Evolutionary conservation across 306 rosid genomes (phyloP).

Genomic region (Myrica gale): DNA sequence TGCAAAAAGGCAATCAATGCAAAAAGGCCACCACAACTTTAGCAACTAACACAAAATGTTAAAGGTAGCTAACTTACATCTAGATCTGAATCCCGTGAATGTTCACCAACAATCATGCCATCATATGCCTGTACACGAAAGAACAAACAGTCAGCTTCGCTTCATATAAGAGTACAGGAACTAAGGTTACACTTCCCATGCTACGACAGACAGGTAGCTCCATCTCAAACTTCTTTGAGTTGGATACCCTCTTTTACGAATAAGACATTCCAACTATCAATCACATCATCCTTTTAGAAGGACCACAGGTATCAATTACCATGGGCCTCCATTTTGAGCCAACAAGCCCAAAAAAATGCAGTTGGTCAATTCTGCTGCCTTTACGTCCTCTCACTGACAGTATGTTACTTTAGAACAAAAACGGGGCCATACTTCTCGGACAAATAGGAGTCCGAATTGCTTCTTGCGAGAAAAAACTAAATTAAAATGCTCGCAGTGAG

Average conservation of each 20-base stretch:
- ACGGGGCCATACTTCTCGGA: background rate
- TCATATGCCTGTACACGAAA: slow-evolving; percentile 72
- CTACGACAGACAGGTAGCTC: background rate
- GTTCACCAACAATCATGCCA: slow-evolving; percentile 97
- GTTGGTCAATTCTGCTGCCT: background rate
- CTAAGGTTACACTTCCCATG: background rate
- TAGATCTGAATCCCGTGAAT: slow-evolving; percentile 84
- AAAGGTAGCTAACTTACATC: slow-evolving; percentile 58
- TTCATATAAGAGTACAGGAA: background rate
- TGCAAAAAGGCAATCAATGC: slow-evolving; percentile 39
- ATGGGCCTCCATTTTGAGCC: background rate
- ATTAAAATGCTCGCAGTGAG: background rate
- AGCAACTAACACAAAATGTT: slow-evolving; percentile 11
- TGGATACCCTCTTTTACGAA: background rate
- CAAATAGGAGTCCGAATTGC: background rate
- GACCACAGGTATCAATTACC: background rate
- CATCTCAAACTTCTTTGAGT: background rate
- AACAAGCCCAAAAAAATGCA: background rate
- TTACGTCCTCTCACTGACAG: background rate
- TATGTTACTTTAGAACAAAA: background rate
- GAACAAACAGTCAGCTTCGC: slow-evolving; percentile 17
- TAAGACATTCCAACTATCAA: background rate
- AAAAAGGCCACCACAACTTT: slow-evolving; percentile 21
- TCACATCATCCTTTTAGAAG: too few species aligned
- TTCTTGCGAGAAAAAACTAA: background rate